These are phyloP conservation scores for Scedosporium aurantiacum DNA, from an alignment of 2,329 filamentous ascomycete species.

Conservation along the genomic window DNA sequence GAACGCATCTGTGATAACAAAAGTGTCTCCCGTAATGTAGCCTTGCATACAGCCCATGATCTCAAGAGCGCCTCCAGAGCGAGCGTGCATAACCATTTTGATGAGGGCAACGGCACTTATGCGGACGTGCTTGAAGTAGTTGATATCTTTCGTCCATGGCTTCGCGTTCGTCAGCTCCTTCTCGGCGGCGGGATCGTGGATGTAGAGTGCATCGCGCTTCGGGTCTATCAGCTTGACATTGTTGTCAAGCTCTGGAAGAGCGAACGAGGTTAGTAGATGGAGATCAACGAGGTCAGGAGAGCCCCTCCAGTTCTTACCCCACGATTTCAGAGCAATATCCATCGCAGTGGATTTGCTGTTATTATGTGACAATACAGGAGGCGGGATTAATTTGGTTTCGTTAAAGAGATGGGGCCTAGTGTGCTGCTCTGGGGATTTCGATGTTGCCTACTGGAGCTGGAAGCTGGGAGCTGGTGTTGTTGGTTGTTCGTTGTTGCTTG, in stretches of 20 bases:
- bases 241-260: conserved; percentile 68
- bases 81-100: conserved; percentile 99
- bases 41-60: conserved; percentile 98
- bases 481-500: background rate
- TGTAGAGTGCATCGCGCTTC: conserved; percentile 82
- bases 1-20: conserved; percentile 91
- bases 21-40: conserved; percentile 72
- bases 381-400: background rate
- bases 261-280: background rate
- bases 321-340: conserved; percentile 17
- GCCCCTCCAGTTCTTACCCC: conserved; percentile 14
- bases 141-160: conserved; percentile 68
- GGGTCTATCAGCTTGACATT: conserved; percentile 74
- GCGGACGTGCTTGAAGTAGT: conserved; percentile 87
- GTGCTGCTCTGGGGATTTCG: background rate
- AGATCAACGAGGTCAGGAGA: background rate
- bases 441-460: background rate
- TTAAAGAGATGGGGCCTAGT: background rate
- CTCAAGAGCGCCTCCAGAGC: conserved; percentile 84
- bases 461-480: background rate
- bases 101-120: conserved; percentile 89
- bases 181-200: conserved; percentile 60
- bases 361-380: background rate
- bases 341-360: conserved; percentile 11
- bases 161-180: conserved; percentile 51